These are phyloP conservation scores for Calendula officinalis DNA, from an alignment of 129 eudicot species.

Conservation along the genomic window DNA sequence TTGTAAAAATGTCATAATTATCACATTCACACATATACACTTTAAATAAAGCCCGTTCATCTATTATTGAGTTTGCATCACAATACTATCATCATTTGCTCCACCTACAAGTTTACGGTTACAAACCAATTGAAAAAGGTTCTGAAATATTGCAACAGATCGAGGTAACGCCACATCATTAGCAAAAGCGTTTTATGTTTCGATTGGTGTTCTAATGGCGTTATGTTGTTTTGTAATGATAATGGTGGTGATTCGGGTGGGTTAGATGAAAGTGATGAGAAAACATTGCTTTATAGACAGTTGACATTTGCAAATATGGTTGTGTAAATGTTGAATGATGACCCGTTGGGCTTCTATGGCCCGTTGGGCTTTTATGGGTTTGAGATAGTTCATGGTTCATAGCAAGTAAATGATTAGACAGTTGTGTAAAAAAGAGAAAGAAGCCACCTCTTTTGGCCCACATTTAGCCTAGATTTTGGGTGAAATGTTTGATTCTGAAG, in stretches of 20 bases:
- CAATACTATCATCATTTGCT: conserved; percentile 74
- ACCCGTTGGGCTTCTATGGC: too few species aligned
- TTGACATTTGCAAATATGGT: conserved; percentile 43
- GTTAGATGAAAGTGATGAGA: conserved; percentile 56
- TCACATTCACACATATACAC: conserved; percentile 76
- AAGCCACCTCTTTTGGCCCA: background rate
- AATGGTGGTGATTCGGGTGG: too few species aligned
- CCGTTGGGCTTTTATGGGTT: too few species aligned
- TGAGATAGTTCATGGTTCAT: background rate
- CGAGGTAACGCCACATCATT: conserved; percentile 68
- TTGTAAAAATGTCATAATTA: too few species aligned
- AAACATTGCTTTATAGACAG: conserved; percentile 42
- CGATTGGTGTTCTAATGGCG: conserved; percentile 65
- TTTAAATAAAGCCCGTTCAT: too few species aligned
- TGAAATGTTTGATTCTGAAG: background rate
- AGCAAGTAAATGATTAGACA: conserved; percentile 15
- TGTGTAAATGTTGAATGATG: conserved; percentile 3
- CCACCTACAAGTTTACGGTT: conserved; percentile 79
- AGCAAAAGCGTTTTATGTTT: conserved; percentile 69
- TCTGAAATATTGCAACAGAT: conserved; percentile 56
- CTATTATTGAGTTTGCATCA: too few species aligned
- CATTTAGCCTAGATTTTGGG: background rate
- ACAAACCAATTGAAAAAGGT: conserved; percentile 53
- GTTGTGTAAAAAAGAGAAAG: conserved; percentile 2
- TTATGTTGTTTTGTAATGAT: conserved; percentile 62